Base-by-base conservation (phyloP, 2,329 filamentous ascomycete species). In the Claviceps pazoutovae region DNA sequence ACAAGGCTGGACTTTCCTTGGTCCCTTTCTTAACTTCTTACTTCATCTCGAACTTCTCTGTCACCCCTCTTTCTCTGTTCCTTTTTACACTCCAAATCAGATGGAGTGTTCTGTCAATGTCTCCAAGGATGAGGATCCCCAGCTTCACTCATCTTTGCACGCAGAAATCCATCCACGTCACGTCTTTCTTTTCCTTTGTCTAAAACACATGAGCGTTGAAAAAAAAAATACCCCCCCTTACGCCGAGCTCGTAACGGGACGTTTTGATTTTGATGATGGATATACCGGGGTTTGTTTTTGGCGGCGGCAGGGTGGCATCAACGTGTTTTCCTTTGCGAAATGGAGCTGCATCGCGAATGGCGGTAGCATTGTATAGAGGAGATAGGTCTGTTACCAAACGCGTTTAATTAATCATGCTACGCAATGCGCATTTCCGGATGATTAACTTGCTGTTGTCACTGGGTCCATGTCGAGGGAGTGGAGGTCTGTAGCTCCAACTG, bases 181-280 rank as follows among this genome's bases (percentile, higher is more conserved):
- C 23, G 7, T n/a, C 8, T 14, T 53, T 39, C 51, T 43, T 48
- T 50, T 56, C 49, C 14, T 55, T 53, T 50, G 50, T 46, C 36
- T 48, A n/a, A 46, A 46, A 46, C 41, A 39, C 17, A 14, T 46
- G 36, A 41, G 39, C 39, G 47, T 37, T 42, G 38, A 11, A 36
- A 48, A 48, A 48, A 19, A 53, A 48, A 53, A 53, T 30, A 53
- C 41, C 39, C 44, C 52, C 45, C 44, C 26, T 51, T 39, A 26
- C 26, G 30, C 46, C 19, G 49, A 48, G n/a, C 9, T 37, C 48
- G 36, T n/a, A 11, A 46, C 30, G 38, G 48, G 30, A 48, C 23
- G 49, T 42, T 46, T 51, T 53, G 30, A 30, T 49, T 49, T 34
- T 52, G 21, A 34, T 44, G 44, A 50, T 46, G 45, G 46, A 51